A percentile compares a stretch with the other conserved stretches of the same genome.
These are phyloP conservation scores for Hippophae tibetana DNA, from an alignment of 306 rosid genomes.

Conservation along the genomic window DNA sequence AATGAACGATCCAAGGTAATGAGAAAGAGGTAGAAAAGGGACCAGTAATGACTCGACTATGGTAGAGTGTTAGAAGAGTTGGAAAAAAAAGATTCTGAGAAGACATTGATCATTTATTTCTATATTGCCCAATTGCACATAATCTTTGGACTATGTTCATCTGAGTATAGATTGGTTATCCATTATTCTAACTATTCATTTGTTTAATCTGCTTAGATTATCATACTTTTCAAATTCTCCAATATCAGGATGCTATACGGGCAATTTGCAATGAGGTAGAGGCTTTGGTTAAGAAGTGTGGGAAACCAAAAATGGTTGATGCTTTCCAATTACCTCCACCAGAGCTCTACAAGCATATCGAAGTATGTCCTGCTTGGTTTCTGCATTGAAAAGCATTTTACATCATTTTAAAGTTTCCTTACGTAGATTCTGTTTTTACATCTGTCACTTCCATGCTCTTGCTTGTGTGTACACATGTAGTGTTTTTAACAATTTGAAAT, in stretches of 20 bases:
- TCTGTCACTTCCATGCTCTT: no score
- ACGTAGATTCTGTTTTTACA: no score
- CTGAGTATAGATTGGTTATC: conserved; percentile 2
- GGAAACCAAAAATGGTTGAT: conserved; percentile 88
- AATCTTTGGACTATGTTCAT: background rate
- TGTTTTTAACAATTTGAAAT: no score
- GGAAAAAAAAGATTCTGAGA: no score
- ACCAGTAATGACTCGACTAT: no score
- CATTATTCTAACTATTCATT: conserved; percentile 17
- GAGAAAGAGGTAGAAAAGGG: no score
- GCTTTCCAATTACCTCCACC: conserved; percentile 89
- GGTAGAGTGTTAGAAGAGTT: no score
- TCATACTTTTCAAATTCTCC: conserved; percentile 25
- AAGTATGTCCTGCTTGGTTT: conserved; percentile 42
- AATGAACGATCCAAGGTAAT: no score
- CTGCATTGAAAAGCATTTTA: background rate
- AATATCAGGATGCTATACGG: conserved; percentile 71
- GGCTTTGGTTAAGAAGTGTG: conserved; percentile 77
- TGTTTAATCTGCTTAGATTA: conserved; percentile 4
- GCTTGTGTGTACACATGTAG: no score
- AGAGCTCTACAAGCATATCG: conserved; percentile 69
- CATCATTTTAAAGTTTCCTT: no score
- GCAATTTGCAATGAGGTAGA: conserved; percentile 81
- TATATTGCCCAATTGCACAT: no score
- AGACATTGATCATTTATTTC: no score